A percentile compares a stretch with the other conserved stretches of the same genome.
Evolutionary conservation across 768 basidiomycete species (phyloP).

Genomic region (Antrodiella citrinella): DNA sequence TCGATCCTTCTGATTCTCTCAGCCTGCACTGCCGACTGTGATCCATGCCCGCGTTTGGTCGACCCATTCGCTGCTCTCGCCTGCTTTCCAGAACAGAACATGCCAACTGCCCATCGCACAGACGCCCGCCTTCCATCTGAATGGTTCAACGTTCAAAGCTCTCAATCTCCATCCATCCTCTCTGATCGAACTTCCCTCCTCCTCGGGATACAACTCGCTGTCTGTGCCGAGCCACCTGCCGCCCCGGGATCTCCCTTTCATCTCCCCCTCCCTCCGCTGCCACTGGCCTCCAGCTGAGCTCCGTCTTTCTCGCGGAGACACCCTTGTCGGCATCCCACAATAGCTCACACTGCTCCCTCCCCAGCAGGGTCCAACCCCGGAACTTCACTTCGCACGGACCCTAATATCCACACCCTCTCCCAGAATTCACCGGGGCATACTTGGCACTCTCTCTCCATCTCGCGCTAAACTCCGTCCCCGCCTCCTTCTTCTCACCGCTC

Average conservation of each 20-base stretch:
- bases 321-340: no score
- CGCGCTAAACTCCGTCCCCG: neutral
- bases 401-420: no score
- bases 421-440: neutral
- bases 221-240: constrained; percentile 7
- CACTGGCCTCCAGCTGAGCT: neutral
- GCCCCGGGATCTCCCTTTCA: constrained; percentile 1
- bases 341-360: no score
- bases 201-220: constrained; percentile 13
- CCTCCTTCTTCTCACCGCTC: neutral
- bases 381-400: no score
- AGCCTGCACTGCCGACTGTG: neutral
- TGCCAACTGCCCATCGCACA: neutral
- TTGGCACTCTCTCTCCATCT: neutral
- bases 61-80: neutral
- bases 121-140: neutral
- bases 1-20: neutral
- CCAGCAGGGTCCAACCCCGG: no score
- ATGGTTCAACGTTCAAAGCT: no score
- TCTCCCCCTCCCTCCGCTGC: neutral
- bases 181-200: constrained; percentile 17
- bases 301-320: neutral
- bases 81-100: neutral
- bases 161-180: neutral
- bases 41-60: neutral